Conservation (phyloP, 352 stramenopile genomes). For the Globisporangium uncinulatum region DNA sequence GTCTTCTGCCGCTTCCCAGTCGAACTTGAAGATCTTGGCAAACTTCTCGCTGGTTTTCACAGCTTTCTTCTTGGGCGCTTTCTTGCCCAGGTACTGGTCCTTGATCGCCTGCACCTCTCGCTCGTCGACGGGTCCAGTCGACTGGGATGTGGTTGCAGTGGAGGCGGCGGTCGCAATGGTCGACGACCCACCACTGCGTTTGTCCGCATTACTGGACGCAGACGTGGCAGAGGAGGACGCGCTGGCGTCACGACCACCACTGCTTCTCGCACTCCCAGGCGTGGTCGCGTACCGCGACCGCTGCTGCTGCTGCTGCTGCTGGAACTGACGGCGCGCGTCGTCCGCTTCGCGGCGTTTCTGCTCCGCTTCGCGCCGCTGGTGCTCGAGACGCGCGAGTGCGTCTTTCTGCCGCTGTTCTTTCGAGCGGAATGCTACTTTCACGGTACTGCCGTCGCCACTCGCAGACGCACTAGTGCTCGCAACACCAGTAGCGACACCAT, state of each 20-base stretch:
- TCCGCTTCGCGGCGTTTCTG: constrained; percentile 47
- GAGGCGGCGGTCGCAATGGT: constrained; percentile 2
- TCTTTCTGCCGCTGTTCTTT: constrained; percentile 79
- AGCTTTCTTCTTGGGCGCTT: constrained; percentile 83
- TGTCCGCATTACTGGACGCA: background rate
- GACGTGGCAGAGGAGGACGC: too few species aligned
- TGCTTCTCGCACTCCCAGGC: background rate
- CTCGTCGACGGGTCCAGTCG: constrained; percentile 29
- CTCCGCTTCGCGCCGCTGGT: constrained; percentile 65
- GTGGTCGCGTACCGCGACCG: background rate
- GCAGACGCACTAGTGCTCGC: background rate
- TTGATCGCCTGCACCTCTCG: constrained; percentile 81
- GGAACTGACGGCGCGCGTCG: constrained; percentile 55
- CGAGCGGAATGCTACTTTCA: constrained; percentile 66
- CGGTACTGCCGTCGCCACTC: background rate
- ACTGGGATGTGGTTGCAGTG: constrained; percentile 9
- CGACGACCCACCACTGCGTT: background rate
- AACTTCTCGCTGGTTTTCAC: constrained; percentile 93
- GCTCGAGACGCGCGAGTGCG: constrained; percentile 60
- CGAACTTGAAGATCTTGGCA: constrained; percentile 92
- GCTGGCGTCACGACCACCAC: constrained; percentile 2
- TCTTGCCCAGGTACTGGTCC: constrained; percentile 88
- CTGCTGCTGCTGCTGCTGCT: constrained; percentile 33
- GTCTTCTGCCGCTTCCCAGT: constrained; percentile 92
- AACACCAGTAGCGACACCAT: background rate